These are phyloP conservation scores for Lipomyces chichibuensis DNA, from an alignment of 805 yeast genomes.

Conservation along the genomic window DNA sequence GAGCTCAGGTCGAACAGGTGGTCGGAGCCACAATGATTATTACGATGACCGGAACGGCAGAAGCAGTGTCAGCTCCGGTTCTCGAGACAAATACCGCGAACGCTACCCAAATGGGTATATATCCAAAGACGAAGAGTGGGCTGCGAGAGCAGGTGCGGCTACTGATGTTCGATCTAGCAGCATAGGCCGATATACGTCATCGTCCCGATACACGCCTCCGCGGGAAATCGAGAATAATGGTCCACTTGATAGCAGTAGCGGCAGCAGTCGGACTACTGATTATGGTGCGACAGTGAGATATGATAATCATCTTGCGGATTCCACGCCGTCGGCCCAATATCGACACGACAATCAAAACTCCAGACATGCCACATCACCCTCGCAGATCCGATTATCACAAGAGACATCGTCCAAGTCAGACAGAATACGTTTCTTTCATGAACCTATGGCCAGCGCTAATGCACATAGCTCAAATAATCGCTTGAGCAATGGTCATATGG, in stretches of 20 bases:
- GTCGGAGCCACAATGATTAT: background rate
- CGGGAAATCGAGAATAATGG: background rate
- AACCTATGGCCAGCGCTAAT: background rate
- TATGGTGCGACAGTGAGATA: background rate
- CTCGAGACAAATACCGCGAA: background rate
- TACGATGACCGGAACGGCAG: background rate
- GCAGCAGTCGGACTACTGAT: background rate
- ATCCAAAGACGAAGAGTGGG: conserved; percentile 28
- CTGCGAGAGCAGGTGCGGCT: conserved; percentile 18
- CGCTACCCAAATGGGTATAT: conserved; percentile 14
- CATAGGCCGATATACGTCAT: background rate
- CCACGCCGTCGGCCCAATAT: background rate
- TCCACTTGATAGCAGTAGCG: background rate
- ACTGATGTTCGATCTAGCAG: background rate
- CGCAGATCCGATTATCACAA: background rate
- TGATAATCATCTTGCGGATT: background rate
- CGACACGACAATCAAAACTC: background rate
- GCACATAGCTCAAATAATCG: background rate
- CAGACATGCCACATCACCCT: background rate
- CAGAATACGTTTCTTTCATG: background rate
- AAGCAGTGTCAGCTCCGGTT: background rate
- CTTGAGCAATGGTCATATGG: background rate
- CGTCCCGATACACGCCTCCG: conserved; percentile 5
- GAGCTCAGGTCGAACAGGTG: background rate
- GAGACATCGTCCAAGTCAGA: background rate